These are phyloP conservation scores for Capronia epimyces DNA, from an alignment of 2,329 filamentous ascomycete species.

Conservation along the genomic window DNA sequence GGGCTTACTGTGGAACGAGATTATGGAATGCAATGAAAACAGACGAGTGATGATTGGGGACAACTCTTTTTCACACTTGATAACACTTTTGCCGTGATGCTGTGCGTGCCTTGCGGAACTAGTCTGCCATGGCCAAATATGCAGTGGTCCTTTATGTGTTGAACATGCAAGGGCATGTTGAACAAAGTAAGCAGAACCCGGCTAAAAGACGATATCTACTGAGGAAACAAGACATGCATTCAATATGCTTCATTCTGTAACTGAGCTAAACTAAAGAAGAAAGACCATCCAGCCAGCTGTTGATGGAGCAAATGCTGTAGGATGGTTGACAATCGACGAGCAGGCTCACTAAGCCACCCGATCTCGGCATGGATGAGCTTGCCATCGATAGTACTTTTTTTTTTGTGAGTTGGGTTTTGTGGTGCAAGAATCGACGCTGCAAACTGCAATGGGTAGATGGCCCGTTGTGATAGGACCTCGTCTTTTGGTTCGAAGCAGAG, in stretches of 20 bases:
- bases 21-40: conserved; percentile 6
- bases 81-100: neutral
- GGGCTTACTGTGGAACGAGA: neutral
- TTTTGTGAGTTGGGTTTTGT: conserved; percentile 20
- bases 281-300: conserved; percentile 20
- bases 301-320: conserved; percentile 14
- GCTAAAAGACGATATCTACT: neutral
- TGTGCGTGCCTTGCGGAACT: neutral
- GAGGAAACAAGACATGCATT: conserved; percentile 6
- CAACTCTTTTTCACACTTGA: neutral
- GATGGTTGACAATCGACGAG: conserved; percentile 23
- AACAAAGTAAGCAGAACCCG: neutral
- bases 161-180: neutral
- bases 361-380: conserved; percentile 21
- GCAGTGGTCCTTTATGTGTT: too few species aligned
- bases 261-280: conserved; percentile 15
- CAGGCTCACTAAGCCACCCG: conserved; percentile 21
- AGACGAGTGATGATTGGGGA: conserved; percentile 1
- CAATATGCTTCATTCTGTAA: neutral
- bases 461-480: conserved; percentile 26
- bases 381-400: conserved; percentile 21
- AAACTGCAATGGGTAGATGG: conserved; percentile 1
- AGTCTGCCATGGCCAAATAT: neutral
- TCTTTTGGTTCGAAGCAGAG: conserved; percentile 28
- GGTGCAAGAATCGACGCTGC: conserved; percentile 4